A percentile compares a stretch with the other conserved stretches of the same genome.
Conservation (phyloP, 2,329 filamentous ascomycete genomes). For the Chrysoporthe cubensis region DNA sequence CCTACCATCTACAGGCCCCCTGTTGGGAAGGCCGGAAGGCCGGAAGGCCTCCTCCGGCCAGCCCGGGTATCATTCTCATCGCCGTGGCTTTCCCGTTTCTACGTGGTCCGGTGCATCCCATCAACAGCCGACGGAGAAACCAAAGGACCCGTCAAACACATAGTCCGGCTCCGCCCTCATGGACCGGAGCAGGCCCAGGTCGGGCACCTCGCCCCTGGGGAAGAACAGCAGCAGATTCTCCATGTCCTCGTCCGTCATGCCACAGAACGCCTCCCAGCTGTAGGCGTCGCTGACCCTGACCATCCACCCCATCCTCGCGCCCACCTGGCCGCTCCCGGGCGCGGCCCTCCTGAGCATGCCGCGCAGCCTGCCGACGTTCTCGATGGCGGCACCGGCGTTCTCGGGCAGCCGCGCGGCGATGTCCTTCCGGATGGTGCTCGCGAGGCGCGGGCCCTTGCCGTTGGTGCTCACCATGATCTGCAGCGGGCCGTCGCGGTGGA, state of each 20-base stretch:
- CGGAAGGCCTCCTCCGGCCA: slow-evolving; percentile 3
- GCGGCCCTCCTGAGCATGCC: slow-evolving; percentile 78
- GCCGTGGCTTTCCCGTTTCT: neutral
- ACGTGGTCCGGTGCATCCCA: neutral
- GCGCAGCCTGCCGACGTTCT: slow-evolving; percentile 79
- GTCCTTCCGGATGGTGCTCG: slow-evolving; percentile 80
- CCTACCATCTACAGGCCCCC: neutral
- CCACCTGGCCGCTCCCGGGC: slow-evolving; percentile 71
- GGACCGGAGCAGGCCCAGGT: slow-evolving; percentile 57
- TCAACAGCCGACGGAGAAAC: slow-evolving; percentile 55
- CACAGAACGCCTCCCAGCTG: slow-evolving; percentile 81
- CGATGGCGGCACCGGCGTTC: slow-evolving; percentile 83
- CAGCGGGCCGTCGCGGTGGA: slow-evolving; percentile 91
- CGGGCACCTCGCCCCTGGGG: slow-evolving; percentile 56
- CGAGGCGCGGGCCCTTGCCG: slow-evolving; percentile 90
- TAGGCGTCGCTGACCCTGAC: slow-evolving; percentile 87
- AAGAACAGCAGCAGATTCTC: slow-evolving; percentile 77
- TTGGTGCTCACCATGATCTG: slow-evolving; percentile 99
- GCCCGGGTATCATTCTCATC: neutral
- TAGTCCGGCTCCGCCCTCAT: slow-evolving; percentile 56
- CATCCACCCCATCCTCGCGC: slow-evolving; percentile 96
- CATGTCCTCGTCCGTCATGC: slow-evolving; percentile 84
- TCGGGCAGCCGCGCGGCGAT: slow-evolving; percentile 77
- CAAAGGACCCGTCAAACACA: slow-evolving; percentile 63
- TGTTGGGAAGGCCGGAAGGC: slow-evolving; percentile 1